phyloP scores from a whole-genome alignment of 495 filamentous ascomycete species.

The Pyrenopolyporus hunteri region DNA sequence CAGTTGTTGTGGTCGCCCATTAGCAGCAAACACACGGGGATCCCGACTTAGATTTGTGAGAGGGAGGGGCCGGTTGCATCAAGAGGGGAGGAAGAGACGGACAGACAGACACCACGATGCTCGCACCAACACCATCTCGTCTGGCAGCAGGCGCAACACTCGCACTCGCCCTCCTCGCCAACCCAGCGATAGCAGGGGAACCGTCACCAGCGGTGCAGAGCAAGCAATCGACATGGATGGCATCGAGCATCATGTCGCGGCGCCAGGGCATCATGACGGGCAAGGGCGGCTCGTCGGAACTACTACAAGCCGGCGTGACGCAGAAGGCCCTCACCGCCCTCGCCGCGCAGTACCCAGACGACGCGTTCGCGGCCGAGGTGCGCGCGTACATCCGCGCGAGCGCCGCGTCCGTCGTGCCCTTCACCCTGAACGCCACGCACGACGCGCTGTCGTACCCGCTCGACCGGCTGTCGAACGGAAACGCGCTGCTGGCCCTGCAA shows the following conservation, averaged over 20 bases:
- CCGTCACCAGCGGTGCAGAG: neutral
- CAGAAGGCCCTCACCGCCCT: conserved; percentile 47
- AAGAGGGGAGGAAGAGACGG: neutral
- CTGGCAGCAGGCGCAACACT: conserved; percentile 3
- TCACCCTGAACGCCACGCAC: conserved; percentile 43
- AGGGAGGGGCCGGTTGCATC: neutral
- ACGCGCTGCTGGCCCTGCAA: conserved; percentile 44
- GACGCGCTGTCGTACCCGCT: conserved; percentile 46
- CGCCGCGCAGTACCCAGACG: conserved; percentile 36
- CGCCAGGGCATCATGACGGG: conserved; percentile 48
- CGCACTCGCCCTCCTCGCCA: conserved; percentile 20
- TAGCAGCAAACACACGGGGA: neutral
- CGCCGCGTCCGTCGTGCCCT: conserved; percentile 39
- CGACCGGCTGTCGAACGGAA: conserved; percentile 49
- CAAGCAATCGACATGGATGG: conserved; percentile 51
- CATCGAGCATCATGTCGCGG: conserved; percentile 52
- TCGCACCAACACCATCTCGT: conserved; percentile 4
- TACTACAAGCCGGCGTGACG: conserved; percentile 50
- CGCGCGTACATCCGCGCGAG: conserved; percentile 35
- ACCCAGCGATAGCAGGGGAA: conserved; percentile 5
- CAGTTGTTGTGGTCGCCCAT: neutral
- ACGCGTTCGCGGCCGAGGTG: conserved; percentile 31
- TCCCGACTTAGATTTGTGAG: neutral
- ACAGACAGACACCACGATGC: conserved; percentile 7
- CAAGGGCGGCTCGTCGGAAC: conserved; percentile 41